Evolutionary conservation across 2,329 filamentous ascomycete species (phyloP), one percentile per base, ranked within the genome.

Genomic region (Chrysoporthe puriensis): DNA sequence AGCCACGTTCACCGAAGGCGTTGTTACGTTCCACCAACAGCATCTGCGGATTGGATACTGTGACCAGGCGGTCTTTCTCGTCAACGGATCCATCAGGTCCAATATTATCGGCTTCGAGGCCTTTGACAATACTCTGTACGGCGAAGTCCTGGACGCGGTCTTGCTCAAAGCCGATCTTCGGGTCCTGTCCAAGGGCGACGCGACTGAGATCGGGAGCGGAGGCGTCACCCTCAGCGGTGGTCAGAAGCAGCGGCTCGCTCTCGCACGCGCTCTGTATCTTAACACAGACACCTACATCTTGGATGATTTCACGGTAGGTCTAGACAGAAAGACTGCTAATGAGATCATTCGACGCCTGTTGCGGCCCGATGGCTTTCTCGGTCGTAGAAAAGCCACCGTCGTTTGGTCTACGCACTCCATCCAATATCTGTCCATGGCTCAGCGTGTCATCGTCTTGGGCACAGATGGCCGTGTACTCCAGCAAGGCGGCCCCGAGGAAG

Each of bases 221-320:
- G 81, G 80, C 0, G 77, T 82, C n/a, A 78, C 76, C 21, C 69
- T 83, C 0, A 81, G 78, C 13, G 82, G 82, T 1, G 82, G 82
- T 0, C 81, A 83, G 60, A 71, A 73, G 57, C 76, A 79, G 3
- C 74, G 79, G 1, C 71, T 79, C 0, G 54, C 48, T 6, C 64
- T 70, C 18, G 69, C 66, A 7, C 60, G 66, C 50, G 66, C 69
- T 14, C 64, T 70, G 40, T 70, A 66, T 44, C 52, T 69, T 21
- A 21, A 57, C 5, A 40, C 66, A 1, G 61, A 66, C 16, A n/a
- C 64, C 1, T 64, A 66, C 13, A 40, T 70, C 13, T 21, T 62
- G 6, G 69, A 70, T 11, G 66, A 69, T 21, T 63, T 57, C n/a
- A 66, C 66, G 2, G 64, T 64, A 2, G 69, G 69, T 14, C 62